These are phyloP conservation scores for Picea glauca DNA, from an alignment of 75 land plant genomes.

Conservation along the genomic window DNA sequence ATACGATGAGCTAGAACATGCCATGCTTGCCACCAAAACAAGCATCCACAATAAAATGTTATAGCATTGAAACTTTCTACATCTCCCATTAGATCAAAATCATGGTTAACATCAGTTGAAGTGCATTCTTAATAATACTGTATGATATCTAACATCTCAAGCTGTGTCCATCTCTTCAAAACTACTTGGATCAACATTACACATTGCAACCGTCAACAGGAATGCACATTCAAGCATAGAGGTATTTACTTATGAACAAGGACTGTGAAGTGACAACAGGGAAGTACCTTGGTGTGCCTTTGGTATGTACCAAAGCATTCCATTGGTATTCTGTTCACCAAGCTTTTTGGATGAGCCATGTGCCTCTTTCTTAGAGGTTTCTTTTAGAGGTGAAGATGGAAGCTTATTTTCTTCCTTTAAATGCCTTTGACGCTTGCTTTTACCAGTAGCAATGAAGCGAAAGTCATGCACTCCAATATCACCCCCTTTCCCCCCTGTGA, in stretches of 20 bases:
- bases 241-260: background rate
- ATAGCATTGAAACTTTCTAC: background rate
- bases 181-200: background rate
- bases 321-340: slow-evolving; percentile 53
- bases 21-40: background rate
- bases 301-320: slow-evolving; percentile 88
- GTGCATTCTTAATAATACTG: background rate
- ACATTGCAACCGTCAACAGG: background rate
- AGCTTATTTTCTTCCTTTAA: slow-evolving; percentile 20
- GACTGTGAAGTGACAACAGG: background rate
- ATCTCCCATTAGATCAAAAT: background rate
- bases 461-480: slow-evolving; percentile 95
- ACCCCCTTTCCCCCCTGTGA: slow-evolving; percentile 91
- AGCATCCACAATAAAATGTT: no score
- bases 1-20: background rate
- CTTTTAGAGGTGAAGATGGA: background rate
- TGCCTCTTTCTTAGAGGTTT: background rate
- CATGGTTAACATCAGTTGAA: background rate
- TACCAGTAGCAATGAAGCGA: slow-evolving; percentile 84
- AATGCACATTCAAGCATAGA: background rate
- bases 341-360: slow-evolving; percentile 9
- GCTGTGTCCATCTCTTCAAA: background rate
- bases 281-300: slow-evolving; percentile 89
- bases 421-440: slow-evolving; percentile 42
- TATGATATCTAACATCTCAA: background rate